phyloP scores from a whole-genome alignment of 2,329 filamentous ascomycete species.

The Ustilaginoidea virens region DNA sequence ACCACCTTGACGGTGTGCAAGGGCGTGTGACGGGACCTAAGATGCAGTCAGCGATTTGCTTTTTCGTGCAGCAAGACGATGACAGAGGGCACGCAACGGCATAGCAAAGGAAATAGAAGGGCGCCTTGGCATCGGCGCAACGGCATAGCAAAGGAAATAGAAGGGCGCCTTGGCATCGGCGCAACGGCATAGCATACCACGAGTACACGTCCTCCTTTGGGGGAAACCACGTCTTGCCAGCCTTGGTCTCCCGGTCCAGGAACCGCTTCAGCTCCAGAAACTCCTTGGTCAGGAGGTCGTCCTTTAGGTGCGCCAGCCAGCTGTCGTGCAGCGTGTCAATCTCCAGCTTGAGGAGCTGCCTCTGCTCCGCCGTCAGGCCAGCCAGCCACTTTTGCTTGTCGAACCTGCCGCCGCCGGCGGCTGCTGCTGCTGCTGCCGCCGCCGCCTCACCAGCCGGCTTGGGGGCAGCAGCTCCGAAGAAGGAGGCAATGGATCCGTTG shows the following conservation, averaged over 20 bases:
- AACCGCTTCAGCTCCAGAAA: slow-evolving; percentile 86
- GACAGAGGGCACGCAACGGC: too few relatives aligned
- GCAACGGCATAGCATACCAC: slow-evolving; percentile 44
- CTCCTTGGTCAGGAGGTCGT: slow-evolving; percentile 62
- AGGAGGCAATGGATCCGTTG: slow-evolving; percentile 72
- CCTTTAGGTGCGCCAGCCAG: slow-evolving; percentile 81
- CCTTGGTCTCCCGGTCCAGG: slow-evolving; percentile 58
- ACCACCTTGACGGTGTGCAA: slow-evolving; percentile 81
- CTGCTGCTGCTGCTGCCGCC: slow-evolving; percentile 17
- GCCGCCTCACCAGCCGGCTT: slow-evolving; percentile 27
- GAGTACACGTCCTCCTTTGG: slow-evolving; percentile 83
- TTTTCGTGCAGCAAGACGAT: too few relatives aligned
- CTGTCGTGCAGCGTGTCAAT: slow-evolving; percentile 84
- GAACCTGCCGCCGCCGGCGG: too few relatives aligned
- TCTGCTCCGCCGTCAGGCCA: slow-evolving; percentile 66
- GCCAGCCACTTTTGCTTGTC: slow-evolving; percentile 86
- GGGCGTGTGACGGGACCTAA: slow-evolving; percentile 54
- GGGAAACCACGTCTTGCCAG: slow-evolving; percentile 70
- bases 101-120: neutral
- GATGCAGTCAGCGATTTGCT: too few relatives aligned
- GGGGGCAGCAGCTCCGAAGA: slow-evolving; percentile 59
- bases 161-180: neutral
- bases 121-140: neutral
- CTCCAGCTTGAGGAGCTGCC: slow-evolving; percentile 67
- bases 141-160: neutral